Conservation (phyloP, 129 eudicot species). For the Flaveria sonorensis region DNA sequence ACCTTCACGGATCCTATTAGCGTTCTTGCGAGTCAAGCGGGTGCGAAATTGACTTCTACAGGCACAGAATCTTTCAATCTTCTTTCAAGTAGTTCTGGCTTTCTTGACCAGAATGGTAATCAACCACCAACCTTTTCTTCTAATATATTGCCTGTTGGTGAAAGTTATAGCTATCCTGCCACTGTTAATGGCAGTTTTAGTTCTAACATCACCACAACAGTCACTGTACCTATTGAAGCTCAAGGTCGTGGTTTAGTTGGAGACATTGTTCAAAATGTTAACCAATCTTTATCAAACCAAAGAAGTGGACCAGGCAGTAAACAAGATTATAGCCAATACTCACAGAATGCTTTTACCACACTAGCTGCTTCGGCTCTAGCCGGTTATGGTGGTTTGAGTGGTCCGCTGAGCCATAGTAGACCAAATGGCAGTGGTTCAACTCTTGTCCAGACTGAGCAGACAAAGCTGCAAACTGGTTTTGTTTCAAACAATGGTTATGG, state of each 20-base stretch:
- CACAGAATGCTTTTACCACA: constrained; percentile 44
- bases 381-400: constrained; percentile 42
- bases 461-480: constrained; percentile 53
- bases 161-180: constrained; percentile 45
- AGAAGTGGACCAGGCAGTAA: constrained; percentile 28
- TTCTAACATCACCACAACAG: constrained; percentile 41
- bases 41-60: constrained; percentile 46
- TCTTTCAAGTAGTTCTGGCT: constrained; percentile 38
- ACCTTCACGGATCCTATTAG: constrained; percentile 42
- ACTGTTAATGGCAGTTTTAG: constrained; percentile 34
- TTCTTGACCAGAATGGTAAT: constrained; percentile 45
- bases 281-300: constrained; percentile 41
- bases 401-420: constrained; percentile 36
- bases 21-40: constrained; percentile 41
- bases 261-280: constrained; percentile 46
- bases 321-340: constrained; percentile 36
- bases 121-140: constrained; percentile 46
- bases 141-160: constrained; percentile 38
- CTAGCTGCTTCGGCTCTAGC: constrained; percentile 42
- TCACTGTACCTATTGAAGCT: constrained; percentile 47
- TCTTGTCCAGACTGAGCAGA: constrained; percentile 47
- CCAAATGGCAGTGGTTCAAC: constrained; percentile 45
- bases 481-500: constrained; percentile 51
- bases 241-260: constrained; percentile 55
- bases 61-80: constrained; percentile 48